These are phyloP conservation scores for Trichoderma orchidacearum DNA, from an alignment of 495 filamentous ascomycete genomes.

Conservation along the genomic window DNA sequence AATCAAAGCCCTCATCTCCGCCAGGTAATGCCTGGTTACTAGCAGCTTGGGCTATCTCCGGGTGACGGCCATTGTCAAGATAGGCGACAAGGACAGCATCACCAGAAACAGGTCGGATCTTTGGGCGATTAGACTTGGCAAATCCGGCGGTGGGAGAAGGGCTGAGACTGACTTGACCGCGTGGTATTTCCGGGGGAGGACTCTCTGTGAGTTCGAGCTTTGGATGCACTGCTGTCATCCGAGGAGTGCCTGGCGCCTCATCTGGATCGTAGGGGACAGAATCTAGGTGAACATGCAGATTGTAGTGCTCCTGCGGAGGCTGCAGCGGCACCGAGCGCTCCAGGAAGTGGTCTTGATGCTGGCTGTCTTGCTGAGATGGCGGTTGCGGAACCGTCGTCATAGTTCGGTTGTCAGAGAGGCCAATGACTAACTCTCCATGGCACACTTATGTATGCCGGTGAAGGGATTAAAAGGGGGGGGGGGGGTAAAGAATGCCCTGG, in stretches of 20 bases:
- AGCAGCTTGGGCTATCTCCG: neutral
- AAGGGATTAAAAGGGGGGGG: too few species aligned
- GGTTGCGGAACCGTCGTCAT: neutral
- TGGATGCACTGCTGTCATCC: neutral
- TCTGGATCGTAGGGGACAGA: neutral
- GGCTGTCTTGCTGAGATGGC: neutral
- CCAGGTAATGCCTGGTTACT: neutral
- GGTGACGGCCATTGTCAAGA: neutral
- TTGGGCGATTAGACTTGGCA: conserved; percentile 1
- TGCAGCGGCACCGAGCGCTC: neutral
- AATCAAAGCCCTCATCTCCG: neutral
- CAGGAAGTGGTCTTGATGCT: neutral
- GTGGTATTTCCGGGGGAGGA: neutral
- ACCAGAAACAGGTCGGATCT: neutral
- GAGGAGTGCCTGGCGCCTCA: neutral
- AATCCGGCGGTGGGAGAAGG: neutral
- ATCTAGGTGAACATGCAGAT: too few species aligned
- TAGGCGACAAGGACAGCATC: conserved; percentile 1
- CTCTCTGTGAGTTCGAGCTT: neutral
- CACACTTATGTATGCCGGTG: neutral
- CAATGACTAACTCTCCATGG: neutral
- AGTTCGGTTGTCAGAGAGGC: neutral
- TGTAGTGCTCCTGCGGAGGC: too few species aligned
- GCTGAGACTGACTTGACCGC: neutral
- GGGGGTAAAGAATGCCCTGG: neutral